Base-by-base conservation (phyloP, 768 basidiomycete genomes). In the Collybiopsis luxurians region DNA sequence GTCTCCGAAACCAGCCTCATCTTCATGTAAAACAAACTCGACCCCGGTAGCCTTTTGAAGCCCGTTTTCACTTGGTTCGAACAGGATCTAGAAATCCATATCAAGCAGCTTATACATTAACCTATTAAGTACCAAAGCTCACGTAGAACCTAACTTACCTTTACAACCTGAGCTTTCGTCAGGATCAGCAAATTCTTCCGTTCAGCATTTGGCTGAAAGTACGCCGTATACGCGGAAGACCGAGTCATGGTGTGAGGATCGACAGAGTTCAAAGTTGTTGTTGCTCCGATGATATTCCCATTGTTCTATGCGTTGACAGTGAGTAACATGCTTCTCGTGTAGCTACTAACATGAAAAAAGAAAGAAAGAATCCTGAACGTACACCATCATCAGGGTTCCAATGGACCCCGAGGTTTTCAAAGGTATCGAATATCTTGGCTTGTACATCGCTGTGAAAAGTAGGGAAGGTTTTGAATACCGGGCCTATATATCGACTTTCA, bases 1-100 rank as follows among this genome's bases (percentile, higher is more conserved):
- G 6, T 34, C 31, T 34, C 13, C 13, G 6, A 13, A 6, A 7
- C 62, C 71, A 15, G 61, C 61, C 23, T 64, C 27, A 36, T 43
- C 53, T 7, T 39, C 19, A 10, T 11, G 28, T 34, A 34, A 5
- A n/a, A 70, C 65, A 63, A 81, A 82, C 39, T 72, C 72, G 21
- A 84, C 73, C 6, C 77, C 77, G 23, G 68, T 71, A 3, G 79
- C 81, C 28, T 65, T 61, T 19, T 74, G 60, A 27, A 64, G 59
- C 12, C 53, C 54, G 7, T 61, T 58, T 3, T 50, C 56, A 34
- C 6, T 34, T 3, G 43, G 21, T 27, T 57, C 55, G 2, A 27
- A 27, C 21, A 56, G 40, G n/a, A 69, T n/a, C 13, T 73, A 39
- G n/a, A n/a, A n/a, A n/a, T n/a, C n/a, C n/a, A n/a, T n/a, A n/a